These are phyloP conservation scores for Trypanosoma cruzi DNA, from an alignment of 208 protist genomes.

Conservation along the genomic window DNA sequence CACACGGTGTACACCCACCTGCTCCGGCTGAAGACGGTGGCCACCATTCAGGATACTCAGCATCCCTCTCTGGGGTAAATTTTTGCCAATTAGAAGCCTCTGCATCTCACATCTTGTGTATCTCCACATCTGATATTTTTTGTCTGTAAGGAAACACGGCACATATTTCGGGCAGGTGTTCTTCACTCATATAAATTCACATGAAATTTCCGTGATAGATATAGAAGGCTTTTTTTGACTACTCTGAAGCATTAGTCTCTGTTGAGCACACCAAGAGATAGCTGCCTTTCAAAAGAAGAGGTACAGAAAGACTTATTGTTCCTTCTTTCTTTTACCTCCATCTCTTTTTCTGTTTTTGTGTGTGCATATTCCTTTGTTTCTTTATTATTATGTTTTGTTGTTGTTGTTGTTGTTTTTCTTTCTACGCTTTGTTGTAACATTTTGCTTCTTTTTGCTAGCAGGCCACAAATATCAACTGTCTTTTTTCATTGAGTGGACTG, in stretches of 20 bases:
- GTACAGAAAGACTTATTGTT: not conserved
- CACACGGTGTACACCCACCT: constrained; percentile 60
- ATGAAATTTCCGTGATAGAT: constrained; percentile 8
- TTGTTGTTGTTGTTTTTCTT: constrained; percentile 5
- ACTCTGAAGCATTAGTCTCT: not conserved
- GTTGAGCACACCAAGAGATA: not conserved
- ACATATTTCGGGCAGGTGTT: not conserved
- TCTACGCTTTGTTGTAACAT: not conserved
- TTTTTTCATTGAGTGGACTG: constrained; percentile 6
- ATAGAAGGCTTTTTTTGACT: constrained; percentile 5
- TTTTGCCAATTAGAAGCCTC: not conserved
- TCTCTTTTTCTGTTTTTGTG: not conserved
- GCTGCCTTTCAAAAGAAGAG: not conserved
- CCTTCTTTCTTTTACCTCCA: no score
- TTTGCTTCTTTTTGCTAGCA: not conserved
- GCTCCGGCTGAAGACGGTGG: constrained; percentile 43
- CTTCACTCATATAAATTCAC: not conserved
- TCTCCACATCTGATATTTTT: not conserved
- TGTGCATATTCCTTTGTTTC: constrained; percentile 1
- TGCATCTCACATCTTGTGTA: not conserved
- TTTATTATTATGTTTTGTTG: constrained; percentile 10
- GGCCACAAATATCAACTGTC: not conserved
- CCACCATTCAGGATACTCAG: constrained; percentile 26
- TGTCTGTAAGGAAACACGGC: not conserved
- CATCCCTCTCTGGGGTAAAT: constrained; percentile 20